Base-by-base conservation (phyloP, 192 early-diverging fungal genomes). In the Geosiphon pyriformis region DNA sequence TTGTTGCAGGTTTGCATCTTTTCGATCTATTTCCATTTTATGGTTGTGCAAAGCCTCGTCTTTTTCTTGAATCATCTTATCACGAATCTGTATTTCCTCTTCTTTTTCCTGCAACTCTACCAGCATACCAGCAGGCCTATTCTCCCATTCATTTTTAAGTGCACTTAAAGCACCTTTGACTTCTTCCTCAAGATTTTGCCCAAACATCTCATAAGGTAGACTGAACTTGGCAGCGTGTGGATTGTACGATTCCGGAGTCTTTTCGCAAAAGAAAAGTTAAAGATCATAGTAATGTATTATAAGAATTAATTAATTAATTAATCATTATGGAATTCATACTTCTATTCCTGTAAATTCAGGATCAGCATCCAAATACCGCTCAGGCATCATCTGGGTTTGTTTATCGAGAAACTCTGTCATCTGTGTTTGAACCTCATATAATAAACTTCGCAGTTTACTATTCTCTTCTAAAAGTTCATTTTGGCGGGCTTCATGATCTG, bases 181-280 rank as follows among this genome's bases (percentile, higher is more conserved):
- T 53, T 65, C 62, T 6, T 51, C 51, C 33, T 65, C 62, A 3
- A 65, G 3, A 54, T 65, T 65, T 17, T 65, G 15, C 10, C 42
- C 62, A 53, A 65, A 65, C 29, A 65, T 32, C 53, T 65, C 62
- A 25, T 34, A 54, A 17, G 62, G 62, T 25, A 65, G 62, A 2
- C 53, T 29, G 26, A 47, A 53, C 27, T 30, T 48, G 2, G 62
- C 62, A 8, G 30, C 23, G 2, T 26, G 37, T 26, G 34, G 30
- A 65, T 51, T 65, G 35, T 54, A 54, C 15, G 62, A 53, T n/a
- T 65, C 51, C 11, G 62, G 62, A 25, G 62, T 53, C 62, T 65
- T 52, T 50, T 49, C 6, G 0, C 51, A 10, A 15, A 8, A 3
- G 7, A 31, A 0, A 65, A 33, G 25, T 26, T 29, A 42, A 52